A percentile compares a stretch with the other conserved stretches of the same genome.
Conservation (phyloP, 805 yeast genomes). For the Pichia ethanolica region DNA sequence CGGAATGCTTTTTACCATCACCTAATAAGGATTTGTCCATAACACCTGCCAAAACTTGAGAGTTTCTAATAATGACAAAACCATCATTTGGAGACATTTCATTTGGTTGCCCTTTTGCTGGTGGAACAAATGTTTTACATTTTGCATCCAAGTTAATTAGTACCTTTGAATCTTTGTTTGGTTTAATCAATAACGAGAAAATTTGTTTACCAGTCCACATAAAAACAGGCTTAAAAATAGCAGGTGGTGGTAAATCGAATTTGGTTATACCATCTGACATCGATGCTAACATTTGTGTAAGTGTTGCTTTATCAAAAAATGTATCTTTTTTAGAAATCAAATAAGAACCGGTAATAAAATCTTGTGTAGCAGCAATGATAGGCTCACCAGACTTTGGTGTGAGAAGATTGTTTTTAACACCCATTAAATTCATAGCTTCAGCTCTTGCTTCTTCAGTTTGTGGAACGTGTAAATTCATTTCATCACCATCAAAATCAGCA, state of each 20-base stretch:
- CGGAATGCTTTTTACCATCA: conserved; percentile 96
- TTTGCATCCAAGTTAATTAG: conserved; percentile 90
- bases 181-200: conserved; percentile 78
- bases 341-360: conserved; percentile 95
- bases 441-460: conserved; percentile 99
- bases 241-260: conserved; percentile 93
- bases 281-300: conserved; percentile 80
- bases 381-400: conserved; percentile 99
- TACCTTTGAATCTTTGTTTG: conserved; percentile 70
- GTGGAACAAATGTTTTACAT: conserved; percentile 82
- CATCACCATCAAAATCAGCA: conserved; percentile 99
- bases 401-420: conserved; percentile 87
- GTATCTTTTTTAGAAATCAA: conserved; percentile 89
- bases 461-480: conserved; percentile 97
- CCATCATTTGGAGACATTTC: conserved; percentile 99
- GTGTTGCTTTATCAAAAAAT: conserved; percentile 80
- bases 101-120: conserved; percentile 59
- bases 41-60: conserved; percentile 82
- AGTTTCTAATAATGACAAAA: conserved; percentile 81
- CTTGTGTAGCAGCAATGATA: conserved; percentile 98
- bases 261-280: conserved; percentile 90
- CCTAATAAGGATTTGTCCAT: conserved; percentile 97
- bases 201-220: conserved; percentile 98
- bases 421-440: conserved; percentile 98
- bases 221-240: conserved; percentile 79